Conservation (phyloP, 345 rosid species). For the Carallia brachiata region DNA sequence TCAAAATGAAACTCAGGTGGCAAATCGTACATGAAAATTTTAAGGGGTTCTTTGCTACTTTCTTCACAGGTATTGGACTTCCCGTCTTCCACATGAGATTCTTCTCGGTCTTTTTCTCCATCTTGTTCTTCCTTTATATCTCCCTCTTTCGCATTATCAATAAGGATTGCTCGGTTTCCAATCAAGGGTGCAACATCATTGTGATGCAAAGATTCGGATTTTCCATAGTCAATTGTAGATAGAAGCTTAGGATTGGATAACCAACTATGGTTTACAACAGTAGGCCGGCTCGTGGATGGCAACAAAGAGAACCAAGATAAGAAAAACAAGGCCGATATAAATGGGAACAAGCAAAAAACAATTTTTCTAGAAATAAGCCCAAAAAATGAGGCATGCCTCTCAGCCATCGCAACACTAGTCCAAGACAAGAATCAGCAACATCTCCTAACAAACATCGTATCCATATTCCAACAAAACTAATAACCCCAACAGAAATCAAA, state of each 20-base stretch:
- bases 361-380: constrained; percentile 43
- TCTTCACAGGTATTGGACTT: constrained; percentile 9
- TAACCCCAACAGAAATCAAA: neutral
- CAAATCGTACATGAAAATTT: constrained; percentile 88
- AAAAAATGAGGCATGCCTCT: constrained; percentile 38
- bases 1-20: constrained; percentile 85
- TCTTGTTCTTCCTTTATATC: constrained; percentile 18
- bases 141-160: constrained; percentile 23
- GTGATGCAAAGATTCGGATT: constrained; percentile 10
- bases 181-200: constrained; percentile 21
- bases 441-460: constrained; percentile 4
- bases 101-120: constrained; percentile 6
- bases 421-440: neutral
- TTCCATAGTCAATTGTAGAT: constrained; percentile 30
- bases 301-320: constrained; percentile 76
- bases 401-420: constrained; percentile 45
- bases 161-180: constrained; percentile 30
- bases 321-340: constrained; percentile 40
- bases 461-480: neutral
- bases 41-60: constrained; percentile 37
- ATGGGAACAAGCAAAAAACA: constrained; percentile 44
- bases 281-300: constrained; percentile 47
- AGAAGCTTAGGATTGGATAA: constrained; percentile 28
- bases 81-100: constrained; percentile 12
- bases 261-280: constrained; percentile 34